phyloP scores from a whole-genome alignment of 148 eudicot genomes.

The Chenopodium quinoa region DNA sequence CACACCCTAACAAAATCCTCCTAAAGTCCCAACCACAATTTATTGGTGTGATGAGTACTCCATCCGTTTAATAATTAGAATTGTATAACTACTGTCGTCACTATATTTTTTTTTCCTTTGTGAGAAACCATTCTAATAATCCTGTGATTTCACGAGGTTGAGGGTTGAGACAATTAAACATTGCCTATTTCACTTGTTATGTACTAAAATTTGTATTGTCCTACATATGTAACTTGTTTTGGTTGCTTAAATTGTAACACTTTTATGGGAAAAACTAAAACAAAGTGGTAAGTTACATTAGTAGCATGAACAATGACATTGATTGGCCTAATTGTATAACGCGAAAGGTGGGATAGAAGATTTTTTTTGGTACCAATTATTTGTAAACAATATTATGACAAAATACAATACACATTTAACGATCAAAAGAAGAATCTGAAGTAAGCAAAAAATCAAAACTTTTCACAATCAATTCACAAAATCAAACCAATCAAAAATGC shows the following conservation, averaged over 20 bases:
- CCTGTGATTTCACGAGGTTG: background rate
- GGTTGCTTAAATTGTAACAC: no score
- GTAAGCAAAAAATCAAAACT: background rate
- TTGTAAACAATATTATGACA: background rate
- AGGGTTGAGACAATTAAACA: background rate
- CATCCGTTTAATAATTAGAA: no score
- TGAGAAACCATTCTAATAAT: background rate
- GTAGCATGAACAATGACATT: background rate
- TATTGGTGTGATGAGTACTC: no score
- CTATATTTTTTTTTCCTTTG: no score
- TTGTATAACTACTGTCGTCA: no score
- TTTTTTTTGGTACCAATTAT: no score
- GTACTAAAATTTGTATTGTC: background rate
- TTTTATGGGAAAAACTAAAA: no score
- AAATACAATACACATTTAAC: background rate
- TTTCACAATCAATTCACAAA: constrained; percentile 13
- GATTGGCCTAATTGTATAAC: no score
- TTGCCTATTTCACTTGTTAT: background rate
- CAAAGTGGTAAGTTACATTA: background rate
- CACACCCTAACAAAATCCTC: background rate
- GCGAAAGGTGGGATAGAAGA: background rate
- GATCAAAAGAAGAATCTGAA: background rate
- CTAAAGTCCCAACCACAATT: no score
- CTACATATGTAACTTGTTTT: no score
- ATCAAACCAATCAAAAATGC: constrained; percentile 5